Conservation (phyloP, 805 yeast genomes). For the Myxozyma geophila region DNA sequence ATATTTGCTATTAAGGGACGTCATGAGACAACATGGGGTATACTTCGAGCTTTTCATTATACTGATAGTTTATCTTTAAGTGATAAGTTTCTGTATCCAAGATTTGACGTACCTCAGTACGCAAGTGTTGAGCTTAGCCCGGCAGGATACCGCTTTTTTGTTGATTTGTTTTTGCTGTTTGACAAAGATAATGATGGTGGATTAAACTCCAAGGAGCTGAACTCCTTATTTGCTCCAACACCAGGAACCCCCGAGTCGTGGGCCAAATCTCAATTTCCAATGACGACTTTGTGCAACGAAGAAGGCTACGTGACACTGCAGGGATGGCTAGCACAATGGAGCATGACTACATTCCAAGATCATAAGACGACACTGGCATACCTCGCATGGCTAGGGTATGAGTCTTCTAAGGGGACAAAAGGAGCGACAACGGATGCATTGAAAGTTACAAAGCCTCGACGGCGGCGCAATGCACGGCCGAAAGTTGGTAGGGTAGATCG, state of each 20-base stretch:
- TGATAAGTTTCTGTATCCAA: slow-evolving; percentile 78
- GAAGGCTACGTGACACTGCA: slow-evolving; percentile 88
- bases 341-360: slow-evolving; percentile 89
- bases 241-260: slow-evolving; percentile 91
- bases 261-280: slow-evolving; percentile 84
- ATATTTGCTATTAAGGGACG: slow-evolving; percentile 88
- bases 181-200: slow-evolving; percentile 99
- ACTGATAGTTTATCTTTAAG: slow-evolving; percentile 88
- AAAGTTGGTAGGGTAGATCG: slow-evolving; percentile 72
- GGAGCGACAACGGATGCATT: slow-evolving; percentile 56
- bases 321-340: slow-evolving; percentile 99
- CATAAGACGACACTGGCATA: slow-evolving; percentile 84
- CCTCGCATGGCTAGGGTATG: slow-evolving; percentile 88
- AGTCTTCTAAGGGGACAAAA: slow-evolving; percentile 42
- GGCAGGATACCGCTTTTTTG: slow-evolving; percentile 86
- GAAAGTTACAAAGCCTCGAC: slow-evolving; percentile 81
- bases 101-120: slow-evolving; percentile 67
- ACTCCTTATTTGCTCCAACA: slow-evolving; percentile 76
- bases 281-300: slow-evolving; percentile 85
- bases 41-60: slow-evolving; percentile 82
- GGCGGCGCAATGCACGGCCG: slow-evolving; percentile 62
- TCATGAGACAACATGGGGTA: slow-evolving; percentile 98
- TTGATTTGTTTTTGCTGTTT: slow-evolving; percentile 82
- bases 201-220: slow-evolving; percentile 71
- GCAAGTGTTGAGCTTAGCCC: slow-evolving; percentile 92